Percentiles rank a stretch among this genome's conserved stretches.
These are phyloP conservation scores for thale cress (Arabidopsis thaliana) DNA, from an alignment of 345 rosid genomes.

Conservation along the genomic window DNA sequence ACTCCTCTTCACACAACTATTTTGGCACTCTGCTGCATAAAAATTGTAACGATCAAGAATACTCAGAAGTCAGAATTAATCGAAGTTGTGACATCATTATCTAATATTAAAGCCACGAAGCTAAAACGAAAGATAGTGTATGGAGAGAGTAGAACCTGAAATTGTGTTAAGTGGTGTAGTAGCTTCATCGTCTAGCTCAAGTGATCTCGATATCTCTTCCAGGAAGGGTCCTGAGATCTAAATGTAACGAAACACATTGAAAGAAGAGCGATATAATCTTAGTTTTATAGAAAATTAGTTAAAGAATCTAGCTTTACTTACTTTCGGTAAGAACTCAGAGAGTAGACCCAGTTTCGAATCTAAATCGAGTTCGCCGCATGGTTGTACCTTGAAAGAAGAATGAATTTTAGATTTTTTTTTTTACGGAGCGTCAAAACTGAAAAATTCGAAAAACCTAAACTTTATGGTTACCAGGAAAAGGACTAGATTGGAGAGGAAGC, in stretches of 20 bases:
- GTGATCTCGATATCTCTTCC: slow-evolving; percentile 54
- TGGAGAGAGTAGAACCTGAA: slow-evolving; percentile 38
- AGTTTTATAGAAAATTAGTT: background rate
- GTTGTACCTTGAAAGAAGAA: slow-evolving; percentile 57
- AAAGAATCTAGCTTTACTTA: slow-evolving; percentile 33
- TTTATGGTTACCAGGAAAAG: slow-evolving; percentile 57
- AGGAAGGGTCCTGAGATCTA: slow-evolving; percentile 61
- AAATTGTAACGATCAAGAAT: background rate
- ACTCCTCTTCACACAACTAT: slow-evolving; percentile 33
- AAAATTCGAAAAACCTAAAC: background rate
- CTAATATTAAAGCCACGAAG: background rate
- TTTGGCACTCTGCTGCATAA: slow-evolving; percentile 30
- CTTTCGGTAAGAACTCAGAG: slow-evolving; percentile 60
- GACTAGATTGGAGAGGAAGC: slow-evolving; percentile 68
- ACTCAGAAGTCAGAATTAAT: background rate
- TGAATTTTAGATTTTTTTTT: background rate
- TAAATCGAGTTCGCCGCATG: slow-evolving; percentile 65
- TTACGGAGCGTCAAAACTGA: background rate
- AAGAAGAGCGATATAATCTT: background rate
- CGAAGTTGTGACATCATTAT: background rate
- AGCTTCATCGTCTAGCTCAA: slow-evolving; percentile 34
- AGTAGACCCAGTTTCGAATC: slow-evolving; percentile 51
- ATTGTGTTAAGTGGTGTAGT: slow-evolving; percentile 17
- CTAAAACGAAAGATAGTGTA: background rate
- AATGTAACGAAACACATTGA: background rate